Evolutionary conservation across 495 filamentous ascomycete genomes (phyloP), one percentile per base, ranked within the genome.

Genomic region (Durotheca rogersii): DNA sequence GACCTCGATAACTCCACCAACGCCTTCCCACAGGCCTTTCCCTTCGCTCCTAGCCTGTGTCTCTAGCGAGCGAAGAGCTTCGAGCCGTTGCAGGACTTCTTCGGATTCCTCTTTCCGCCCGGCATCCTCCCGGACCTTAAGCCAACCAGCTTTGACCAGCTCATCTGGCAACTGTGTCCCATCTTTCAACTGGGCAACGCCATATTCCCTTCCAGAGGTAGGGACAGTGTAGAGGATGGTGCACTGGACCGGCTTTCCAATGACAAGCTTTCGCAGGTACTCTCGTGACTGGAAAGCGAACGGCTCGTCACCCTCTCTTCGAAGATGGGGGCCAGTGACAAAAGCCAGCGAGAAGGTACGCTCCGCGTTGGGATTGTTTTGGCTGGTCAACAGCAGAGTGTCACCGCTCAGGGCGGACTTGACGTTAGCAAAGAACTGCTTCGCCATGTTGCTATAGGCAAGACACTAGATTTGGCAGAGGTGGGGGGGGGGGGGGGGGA

Each of bases 371-470:
- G 90, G 87, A 66, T 86, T 82, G 61, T 85, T 77, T 64, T 84
- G 82, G 40, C 74, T 79, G 60, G 84, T 79, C 59, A 97, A 75
- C 49, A 96, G 75, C 18, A 97, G 69, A 9, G 89, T 95, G 73
- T 97, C 94, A 46, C 94, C 94, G 52, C 90, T 96, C 51, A 91
- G 74, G 36, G 93, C 90, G 45, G 82, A 86, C 78, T 99, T 99
- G 63, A 97, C 91, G 59, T 86, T 91, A 60, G 86, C 93, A 64
- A 73, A 56, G 53, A 70, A 72, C 62, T 78, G 58, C 47, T 67
- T 68, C 15, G 69, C 53, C 66, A 72, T 71, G 40, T 50, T 69
- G 69, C 47, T 16, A 32, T 30, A 27, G 38, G 47, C 25, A 37
- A 49, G 46, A 33, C 20, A 29, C 25, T 45, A 21, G 20, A 44